Base-by-base conservation (phyloP, 768 basidiomycete species). In the Dioszegia aurantiaca region DNA sequence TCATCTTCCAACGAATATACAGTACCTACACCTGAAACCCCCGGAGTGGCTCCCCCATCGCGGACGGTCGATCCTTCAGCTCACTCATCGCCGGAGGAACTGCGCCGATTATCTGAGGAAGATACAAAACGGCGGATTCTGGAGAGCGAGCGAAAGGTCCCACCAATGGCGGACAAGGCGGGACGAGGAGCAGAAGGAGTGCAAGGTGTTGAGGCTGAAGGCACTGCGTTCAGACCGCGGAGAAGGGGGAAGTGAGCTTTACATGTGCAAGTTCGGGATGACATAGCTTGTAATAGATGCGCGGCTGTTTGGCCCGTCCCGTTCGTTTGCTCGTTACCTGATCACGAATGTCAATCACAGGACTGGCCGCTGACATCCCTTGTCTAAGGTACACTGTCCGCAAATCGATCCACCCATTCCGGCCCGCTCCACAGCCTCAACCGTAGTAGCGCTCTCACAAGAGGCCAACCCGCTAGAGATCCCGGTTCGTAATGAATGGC, bases 91-190 rank as follows among this genome's bases (percentile, higher is more conserved):
- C 36, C 56, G 27, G 71, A 73, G 26, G 65, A 69, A 12, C 56
- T 73, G 31, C 56, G 71, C 26, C 61, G 31, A 41, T 45, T 73
- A 11, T 58, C 71, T 9, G 63, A 66, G 59, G 71, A 70, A 41
- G 71, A 73, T 59, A 73, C 71, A 10, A 70, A 68, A 46, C 30
- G 67, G 28, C 55, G 71, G 26, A 70, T 73, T 27, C 36, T 21
- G 39, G 42, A 62, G 48, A 54, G 53, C 52, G 51, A 53, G 51
- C 36, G 51, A 17, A 53, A 53, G 23, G 33, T 12, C 6, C 51
- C 51, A n/a, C 11, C 23, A 14, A 26, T 36, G 21, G 19, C 2
- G 24, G 36, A 17, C 2, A 5, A 36, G 48, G 3, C 8, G 3
- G 8, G 4, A 17, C 31, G 51, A 27, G 2, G 14, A 37, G 37